These are phyloP conservation scores for Eucommia ulmoides DNA, from an alignment of 257 asterid genomes.

Conservation along the genomic window DNA sequence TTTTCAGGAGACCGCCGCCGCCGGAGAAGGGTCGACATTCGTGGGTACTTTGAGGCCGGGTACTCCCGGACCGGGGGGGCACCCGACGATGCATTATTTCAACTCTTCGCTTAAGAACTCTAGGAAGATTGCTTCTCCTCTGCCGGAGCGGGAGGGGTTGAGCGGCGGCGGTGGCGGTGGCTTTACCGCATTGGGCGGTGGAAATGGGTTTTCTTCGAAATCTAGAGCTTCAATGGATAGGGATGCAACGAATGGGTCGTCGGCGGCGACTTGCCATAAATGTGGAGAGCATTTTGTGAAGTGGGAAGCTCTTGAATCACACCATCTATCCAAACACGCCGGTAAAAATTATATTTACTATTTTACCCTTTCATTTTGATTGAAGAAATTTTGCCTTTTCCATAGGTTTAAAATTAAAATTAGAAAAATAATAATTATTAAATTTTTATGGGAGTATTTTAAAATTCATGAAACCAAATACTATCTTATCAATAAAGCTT, in stretches of 20 bases:
- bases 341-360: constrained; percentile 22
- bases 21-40: constrained; percentile 21
- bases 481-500: too few species aligned
- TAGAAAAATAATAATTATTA: too few species aligned
- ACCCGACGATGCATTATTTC: constrained; percentile 15
- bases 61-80: constrained; percentile 51
- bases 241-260: constrained; percentile 27
- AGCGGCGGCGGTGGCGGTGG: constrained; percentile 36
- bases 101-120: constrained; percentile 18
- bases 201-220: constrained; percentile 17
- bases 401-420: too few species aligned
- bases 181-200: background rate
- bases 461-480: too few species aligned
- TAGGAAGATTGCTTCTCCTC: constrained; percentile 39
- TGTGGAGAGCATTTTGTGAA: constrained; percentile 62
- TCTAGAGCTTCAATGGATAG: constrained; percentile 39
- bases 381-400: too few species aligned
- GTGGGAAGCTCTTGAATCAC: constrained; percentile 72
- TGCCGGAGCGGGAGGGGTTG: constrained; percentile 40
- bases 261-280: constrained; percentile 51
- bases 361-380: background rate
- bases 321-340: constrained; percentile 82
- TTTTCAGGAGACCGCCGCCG: constrained; percentile 17
- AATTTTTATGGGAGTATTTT: too few species aligned
- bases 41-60: constrained; percentile 59